Evolutionary conservation across 2,329 filamentous ascomycete genomes (phyloP).

Genomic region (Colletotrichum sp.): DNA sequence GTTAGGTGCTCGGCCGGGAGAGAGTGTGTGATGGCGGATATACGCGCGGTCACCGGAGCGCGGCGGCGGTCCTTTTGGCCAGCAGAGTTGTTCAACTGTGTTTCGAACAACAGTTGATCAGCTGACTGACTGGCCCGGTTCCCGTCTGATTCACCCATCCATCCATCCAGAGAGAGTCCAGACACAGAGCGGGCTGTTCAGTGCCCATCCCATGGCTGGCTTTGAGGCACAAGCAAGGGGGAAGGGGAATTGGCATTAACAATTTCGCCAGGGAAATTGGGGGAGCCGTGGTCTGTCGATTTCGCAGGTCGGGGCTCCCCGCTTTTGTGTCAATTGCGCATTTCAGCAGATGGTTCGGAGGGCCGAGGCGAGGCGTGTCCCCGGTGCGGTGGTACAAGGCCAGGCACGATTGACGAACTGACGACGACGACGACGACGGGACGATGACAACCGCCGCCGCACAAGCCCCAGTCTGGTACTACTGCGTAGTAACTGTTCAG

Average conservation of each 20-base stretch:
- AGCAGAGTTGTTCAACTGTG: not conserved
- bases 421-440: not conserved
- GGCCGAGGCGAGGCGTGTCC: not conserved
- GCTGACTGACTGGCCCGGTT: not conserved
- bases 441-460: not conserved
- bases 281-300: not conserved
- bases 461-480: not conserved
- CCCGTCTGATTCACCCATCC: not conserved
- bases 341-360: not conserved
- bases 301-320: not conserved
- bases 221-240: not conserved
- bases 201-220: not conserved
- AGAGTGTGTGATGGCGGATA: not conserved
- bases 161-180: not conserved
- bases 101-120: not conserved
- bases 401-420: not conserved
- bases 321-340: not conserved
- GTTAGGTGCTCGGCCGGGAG: not conserved
- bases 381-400: not conserved
- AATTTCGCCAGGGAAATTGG: slow-evolving; percentile 19
- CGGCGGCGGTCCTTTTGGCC: not conserved
- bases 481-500: no score
- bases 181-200: not conserved
- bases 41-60: not conserved
- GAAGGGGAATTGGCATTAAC: not conserved